These are phyloP conservation scores for Strobilomyces confusus DNA, from an alignment of 768 basidiomycete species.

Conservation along the genomic window DNA sequence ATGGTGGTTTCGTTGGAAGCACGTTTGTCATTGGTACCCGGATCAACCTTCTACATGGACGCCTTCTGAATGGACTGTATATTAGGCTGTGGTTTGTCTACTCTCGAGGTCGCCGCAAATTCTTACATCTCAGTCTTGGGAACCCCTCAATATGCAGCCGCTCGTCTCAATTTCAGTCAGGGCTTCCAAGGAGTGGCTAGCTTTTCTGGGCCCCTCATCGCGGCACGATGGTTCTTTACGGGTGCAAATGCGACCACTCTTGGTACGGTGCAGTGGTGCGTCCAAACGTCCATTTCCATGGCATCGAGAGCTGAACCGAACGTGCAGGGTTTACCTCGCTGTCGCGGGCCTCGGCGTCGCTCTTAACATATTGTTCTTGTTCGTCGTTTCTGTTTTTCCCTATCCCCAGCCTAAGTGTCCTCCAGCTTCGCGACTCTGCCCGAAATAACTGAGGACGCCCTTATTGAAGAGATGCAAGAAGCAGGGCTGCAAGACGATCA, in stretches of 20 bases:
- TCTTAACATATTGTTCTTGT: conserved; percentile 66
- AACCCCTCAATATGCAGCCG: conserved; percentile 64
- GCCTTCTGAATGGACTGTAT: neutral
- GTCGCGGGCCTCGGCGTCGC: conserved; percentile 59
- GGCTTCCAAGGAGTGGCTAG: conserved; percentile 75
- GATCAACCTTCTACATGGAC: neutral
- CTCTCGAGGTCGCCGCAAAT: conserved; percentile 72
- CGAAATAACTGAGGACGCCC: conserved; percentile 68
- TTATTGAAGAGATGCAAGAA: conserved; percentile 44
- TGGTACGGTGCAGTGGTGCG: conserved; percentile 64
- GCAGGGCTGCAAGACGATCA: conserved; percentile 38
- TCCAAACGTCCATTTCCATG: neutral
- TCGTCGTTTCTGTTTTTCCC: conserved; percentile 18
- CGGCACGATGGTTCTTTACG: conserved; percentile 69
- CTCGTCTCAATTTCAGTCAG: conserved; percentile 76
- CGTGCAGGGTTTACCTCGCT: conserved; percentile 56
- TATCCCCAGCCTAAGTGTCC: neutral
- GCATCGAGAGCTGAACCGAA: neutral
- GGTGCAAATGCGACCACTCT: conserved; percentile 58
- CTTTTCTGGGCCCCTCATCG: conserved; percentile 72
- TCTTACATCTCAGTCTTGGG: conserved; percentile 75
- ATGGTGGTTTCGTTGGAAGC: conserved; percentile 70
- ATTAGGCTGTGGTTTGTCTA: conserved; percentile 59
- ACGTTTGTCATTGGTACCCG: conserved; percentile 62
- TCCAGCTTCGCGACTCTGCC: conserved; percentile 64